Conservation (phyloP, 2,329 filamentous ascomycete species). For the Colletotrichum orchidophilum region DNA sequence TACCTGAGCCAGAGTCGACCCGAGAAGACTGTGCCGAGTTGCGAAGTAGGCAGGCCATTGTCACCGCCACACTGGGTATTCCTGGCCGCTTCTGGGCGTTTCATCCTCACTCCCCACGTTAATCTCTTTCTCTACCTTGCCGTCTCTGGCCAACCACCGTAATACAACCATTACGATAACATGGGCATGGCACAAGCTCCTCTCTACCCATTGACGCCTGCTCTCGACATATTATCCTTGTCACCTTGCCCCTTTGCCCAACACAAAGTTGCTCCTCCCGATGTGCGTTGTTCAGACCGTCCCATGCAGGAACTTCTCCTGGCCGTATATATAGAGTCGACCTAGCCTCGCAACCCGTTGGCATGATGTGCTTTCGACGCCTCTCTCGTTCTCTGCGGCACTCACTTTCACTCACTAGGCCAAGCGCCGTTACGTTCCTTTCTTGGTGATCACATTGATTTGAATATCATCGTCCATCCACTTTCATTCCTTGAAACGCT, state of each 20-base stretch:
- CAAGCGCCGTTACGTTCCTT: constrained; percentile 26
- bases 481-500: not conserved
- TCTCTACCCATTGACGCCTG: not conserved
- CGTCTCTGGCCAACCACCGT: not conserved
- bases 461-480: constrained; percentile 10
- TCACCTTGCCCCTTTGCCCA: not conserved
- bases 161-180: not conserved
- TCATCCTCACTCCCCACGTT: constrained; percentile 21
- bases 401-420: constrained; percentile 14
- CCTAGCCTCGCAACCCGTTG: not conserved
- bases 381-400: constrained; percentile 6
- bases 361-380: not conserved
- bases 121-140: constrained; percentile 12
- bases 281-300: not conserved
- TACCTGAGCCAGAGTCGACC: not conserved
- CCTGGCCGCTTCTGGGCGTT: constrained; percentile 26
- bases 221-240: constrained; percentile 6
- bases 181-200: constrained; percentile 11
- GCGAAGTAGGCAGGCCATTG: not conserved
- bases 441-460: constrained; percentile 20
- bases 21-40: not conserved
- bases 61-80: constrained; percentile 13
- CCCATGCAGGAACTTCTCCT: not conserved
- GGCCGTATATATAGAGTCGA: constrained; percentile 11
- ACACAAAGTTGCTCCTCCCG: not conserved